phyloP scores from a whole-genome alignment of 345 rosid genomes.

The Balakata baccata region DNA sequence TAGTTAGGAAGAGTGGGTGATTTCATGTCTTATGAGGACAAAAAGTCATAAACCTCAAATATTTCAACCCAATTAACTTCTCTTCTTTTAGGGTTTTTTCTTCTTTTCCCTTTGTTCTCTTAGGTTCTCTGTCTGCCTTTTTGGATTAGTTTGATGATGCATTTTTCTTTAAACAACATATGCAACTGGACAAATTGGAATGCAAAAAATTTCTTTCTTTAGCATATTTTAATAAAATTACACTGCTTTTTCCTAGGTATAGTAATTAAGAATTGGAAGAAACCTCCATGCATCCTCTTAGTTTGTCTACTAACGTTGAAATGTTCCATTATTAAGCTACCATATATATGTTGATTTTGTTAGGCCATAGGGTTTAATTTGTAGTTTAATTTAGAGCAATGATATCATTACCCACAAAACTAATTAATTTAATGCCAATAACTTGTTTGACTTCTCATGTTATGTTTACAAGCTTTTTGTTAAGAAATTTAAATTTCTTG shows the following conservation, averaged over 20 bases:
- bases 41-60: constrained; percentile 39
- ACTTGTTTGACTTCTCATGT: constrained; percentile 17
- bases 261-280: constrained; percentile 24
- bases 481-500: constrained; percentile 9
- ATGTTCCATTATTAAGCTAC: constrained; percentile 17
- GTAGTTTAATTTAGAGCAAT: neutral
- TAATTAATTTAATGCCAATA: neutral
- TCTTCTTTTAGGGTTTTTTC: constrained; percentile 51
- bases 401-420: neutral
- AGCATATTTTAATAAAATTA: constrained; percentile 24
- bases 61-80: constrained; percentile 34
- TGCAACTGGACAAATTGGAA: constrained; percentile 33
- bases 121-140: constrained; percentile 39
- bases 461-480: neutral
- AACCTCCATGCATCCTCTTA: constrained; percentile 18
- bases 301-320: constrained; percentile 27
- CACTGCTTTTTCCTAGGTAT: constrained; percentile 32
- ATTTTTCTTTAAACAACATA: constrained; percentile 21
- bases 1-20: constrained; percentile 40
- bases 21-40: constrained; percentile 28
- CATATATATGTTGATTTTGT: neutral
- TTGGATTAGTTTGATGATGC: constrained; percentile 64
- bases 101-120: neutral
- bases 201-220: constrained; percentile 33
- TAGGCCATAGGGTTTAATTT: neutral